Conservation (phyloP, 805 yeast genomes). For the Blastobotrys muscicola region DNA sequence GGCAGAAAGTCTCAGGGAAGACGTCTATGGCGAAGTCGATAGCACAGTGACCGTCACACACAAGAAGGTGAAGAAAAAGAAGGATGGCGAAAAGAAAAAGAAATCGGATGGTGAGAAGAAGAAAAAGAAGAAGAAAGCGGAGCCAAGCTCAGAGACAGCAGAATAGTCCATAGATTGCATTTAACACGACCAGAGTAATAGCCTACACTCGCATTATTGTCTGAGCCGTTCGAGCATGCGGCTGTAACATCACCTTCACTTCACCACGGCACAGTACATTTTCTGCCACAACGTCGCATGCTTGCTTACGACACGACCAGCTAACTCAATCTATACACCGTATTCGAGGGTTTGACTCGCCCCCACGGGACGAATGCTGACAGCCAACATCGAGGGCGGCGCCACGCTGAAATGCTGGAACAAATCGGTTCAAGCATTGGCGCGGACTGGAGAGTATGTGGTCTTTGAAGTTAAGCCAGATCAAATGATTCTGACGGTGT, state of each 20-base stretch:
- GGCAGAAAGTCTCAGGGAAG: neutral
- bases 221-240: neutral
- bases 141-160: neutral
- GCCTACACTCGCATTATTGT: too few relatives aligned
- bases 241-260: neutral
- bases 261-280: neutral
- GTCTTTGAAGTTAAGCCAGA: conserved; percentile 9
- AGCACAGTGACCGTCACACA: conserved; percentile 22
- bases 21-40: conserved; percentile 2
- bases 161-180: too few relatives aligned
- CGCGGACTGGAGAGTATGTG: conserved; percentile 13
- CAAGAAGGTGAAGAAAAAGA: conserved; percentile 22
- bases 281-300: neutral
- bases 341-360: too few relatives aligned
- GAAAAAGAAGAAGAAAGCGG: conserved; percentile 12
- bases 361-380: neutral
- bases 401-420: conserved; percentile 12
- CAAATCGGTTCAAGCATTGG: conserved; percentile 6
- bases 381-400: conserved; percentile 11
- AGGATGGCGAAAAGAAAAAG: conserved; percentile 9
- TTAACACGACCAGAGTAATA: neutral
- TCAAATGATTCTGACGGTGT: conserved; percentile 8
- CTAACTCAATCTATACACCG: too few relatives aligned
- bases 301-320: too few relatives aligned
- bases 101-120: too few relatives aligned